Conservation (phyloP, 805 yeast genomes). For the Ogataea dorogensis region DNA sequence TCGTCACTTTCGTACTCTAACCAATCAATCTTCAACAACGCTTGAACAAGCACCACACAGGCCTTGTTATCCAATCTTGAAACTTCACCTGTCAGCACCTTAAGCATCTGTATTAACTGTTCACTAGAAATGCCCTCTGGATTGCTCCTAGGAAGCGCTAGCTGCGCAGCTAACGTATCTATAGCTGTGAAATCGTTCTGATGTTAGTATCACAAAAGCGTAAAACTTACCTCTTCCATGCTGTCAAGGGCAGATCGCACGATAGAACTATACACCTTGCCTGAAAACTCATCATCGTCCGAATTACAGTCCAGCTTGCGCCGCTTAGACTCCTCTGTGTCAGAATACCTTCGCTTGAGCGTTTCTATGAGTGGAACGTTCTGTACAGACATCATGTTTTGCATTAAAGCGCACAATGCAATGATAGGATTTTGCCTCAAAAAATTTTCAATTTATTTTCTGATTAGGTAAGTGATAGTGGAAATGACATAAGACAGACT, state of each 20-base stretch:
- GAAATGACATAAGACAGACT: neutral
- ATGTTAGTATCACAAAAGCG: constrained; percentile 26
- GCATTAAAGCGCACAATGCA: constrained; percentile 16
- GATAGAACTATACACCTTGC: constrained; percentile 34
- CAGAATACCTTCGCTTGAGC: constrained; percentile 11
- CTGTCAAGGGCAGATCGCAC: constrained; percentile 69
- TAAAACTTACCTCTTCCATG: constrained; percentile 52
- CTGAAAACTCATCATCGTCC: constrained; percentile 20
- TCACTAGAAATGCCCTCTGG: constrained; percentile 52
- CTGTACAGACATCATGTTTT: constrained; percentile 24
- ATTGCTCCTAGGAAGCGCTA: constrained; percentile 50
- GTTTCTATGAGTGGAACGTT: constrained; percentile 14
- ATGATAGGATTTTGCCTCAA: constrained; percentile 9
- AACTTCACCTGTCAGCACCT: constrained; percentile 59
- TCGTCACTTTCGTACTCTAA: constrained; percentile 36
- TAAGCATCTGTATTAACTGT: constrained; percentile 56
- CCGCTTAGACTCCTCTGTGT: constrained; percentile 5
- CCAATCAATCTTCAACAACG: constrained; percentile 69
- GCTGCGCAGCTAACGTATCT: constrained; percentile 57
- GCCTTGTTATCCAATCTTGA: constrained; percentile 61
- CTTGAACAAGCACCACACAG: constrained; percentile 52
- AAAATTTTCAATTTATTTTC: constrained; percentile 8
- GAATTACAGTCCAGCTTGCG: constrained; percentile 5
- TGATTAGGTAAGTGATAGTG: constrained; percentile 6
- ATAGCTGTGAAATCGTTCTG: constrained; percentile 53